A percentile compares a stretch with the other conserved stretches of the same genome.
These are phyloP conservation scores for Ganoderma leucocontextum DNA, from an alignment of 1,284 basidiomycete species.

Conservation along the genomic window DNA sequence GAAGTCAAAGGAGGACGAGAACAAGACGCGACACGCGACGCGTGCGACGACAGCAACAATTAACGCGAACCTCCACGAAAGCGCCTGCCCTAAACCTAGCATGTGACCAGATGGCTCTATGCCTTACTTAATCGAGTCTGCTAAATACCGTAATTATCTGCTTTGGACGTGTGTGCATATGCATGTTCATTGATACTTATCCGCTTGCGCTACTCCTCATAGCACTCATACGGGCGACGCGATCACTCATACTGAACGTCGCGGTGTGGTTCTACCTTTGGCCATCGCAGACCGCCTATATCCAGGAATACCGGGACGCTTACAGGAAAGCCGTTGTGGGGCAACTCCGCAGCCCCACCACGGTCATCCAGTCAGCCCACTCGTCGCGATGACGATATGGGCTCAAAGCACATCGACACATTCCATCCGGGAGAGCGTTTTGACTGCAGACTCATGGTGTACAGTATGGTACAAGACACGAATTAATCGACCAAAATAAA, in stretches of 20 bases:
- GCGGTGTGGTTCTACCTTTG: background rate
- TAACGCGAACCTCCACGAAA: slow-evolving; percentile 38
- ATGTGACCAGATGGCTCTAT: slow-evolving; percentile 17
- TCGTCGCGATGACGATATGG: background rate
- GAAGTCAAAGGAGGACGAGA: slow-evolving; percentile 30
- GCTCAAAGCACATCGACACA: background rate
- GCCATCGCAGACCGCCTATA: background rate
- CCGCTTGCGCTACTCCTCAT: background rate
- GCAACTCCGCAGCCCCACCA: background rate
- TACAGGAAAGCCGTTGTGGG: background rate
- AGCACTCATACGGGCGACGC: background rate
- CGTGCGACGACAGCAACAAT: slow-evolving; percentile 23
- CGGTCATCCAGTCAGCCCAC: background rate
- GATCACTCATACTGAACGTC: background rate
- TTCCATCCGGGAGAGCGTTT: slow-evolving; percentile 12
- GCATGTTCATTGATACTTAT: background rate
- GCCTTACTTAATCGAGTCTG: background rate
- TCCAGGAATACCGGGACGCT: background rate
- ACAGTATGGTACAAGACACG: slow-evolving; percentile 32
- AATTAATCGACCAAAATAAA: slow-evolving; percentile 31
- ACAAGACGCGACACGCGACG: slow-evolving; percentile 25
- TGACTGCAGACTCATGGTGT: slow-evolving; percentile 19
- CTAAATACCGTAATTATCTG: background rate
- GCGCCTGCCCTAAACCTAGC: slow-evolving; percentile 41
- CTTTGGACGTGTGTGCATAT: background rate